Conservation (phyloP, 2,329 filamentous ascomycete genomes). For the Cordyceps javanica region DNA sequence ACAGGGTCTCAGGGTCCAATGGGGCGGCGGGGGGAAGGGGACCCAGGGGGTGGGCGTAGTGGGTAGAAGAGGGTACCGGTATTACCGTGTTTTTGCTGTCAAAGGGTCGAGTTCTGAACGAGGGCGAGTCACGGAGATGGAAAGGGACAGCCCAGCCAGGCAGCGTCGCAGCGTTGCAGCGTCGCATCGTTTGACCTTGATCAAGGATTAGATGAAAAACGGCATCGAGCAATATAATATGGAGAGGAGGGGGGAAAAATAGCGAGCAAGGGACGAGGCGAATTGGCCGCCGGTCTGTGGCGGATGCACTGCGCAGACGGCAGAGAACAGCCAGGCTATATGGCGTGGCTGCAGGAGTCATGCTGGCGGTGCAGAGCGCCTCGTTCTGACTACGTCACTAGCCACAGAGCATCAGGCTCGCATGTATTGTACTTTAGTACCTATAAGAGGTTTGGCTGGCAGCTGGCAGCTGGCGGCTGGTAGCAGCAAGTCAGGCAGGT, state of each 20-base stretch:
- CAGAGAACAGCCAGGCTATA: background rate
- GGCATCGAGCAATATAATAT: background rate
- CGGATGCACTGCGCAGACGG: background rate
- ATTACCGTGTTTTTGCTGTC: background rate
- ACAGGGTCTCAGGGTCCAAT: constrained; percentile 13
- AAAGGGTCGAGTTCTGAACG: background rate
- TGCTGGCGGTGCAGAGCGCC: background rate
- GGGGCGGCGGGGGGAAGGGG: too few relatives aligned
- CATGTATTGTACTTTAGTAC: too few relatives aligned
- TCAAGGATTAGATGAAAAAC: too few relatives aligned
- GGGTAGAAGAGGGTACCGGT: background rate
- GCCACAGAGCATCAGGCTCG: background rate
- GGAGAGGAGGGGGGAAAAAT: background rate
- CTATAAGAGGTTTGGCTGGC: background rate
- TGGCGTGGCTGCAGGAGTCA: background rate
- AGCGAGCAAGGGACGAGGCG: background rate
- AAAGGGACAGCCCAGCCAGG: too few relatives aligned
- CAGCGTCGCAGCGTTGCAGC: too few relatives aligned
- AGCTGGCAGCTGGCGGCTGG: background rate
- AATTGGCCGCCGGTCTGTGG: too few relatives aligned
- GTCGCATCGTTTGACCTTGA: too few relatives aligned
- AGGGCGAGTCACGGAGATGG: background rate
- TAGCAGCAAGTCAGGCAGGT: too few relatives aligned
- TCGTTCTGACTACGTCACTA: background rate
- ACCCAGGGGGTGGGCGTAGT: constrained; percentile 2